A percentile compares a stretch with the other conserved stretches of the same genome.
These are phyloP conservation scores for Tolypocladium tropicale DNA, from an alignment of 2,329 filamentous ascomycete species.

Conservation along the genomic window DNA sequence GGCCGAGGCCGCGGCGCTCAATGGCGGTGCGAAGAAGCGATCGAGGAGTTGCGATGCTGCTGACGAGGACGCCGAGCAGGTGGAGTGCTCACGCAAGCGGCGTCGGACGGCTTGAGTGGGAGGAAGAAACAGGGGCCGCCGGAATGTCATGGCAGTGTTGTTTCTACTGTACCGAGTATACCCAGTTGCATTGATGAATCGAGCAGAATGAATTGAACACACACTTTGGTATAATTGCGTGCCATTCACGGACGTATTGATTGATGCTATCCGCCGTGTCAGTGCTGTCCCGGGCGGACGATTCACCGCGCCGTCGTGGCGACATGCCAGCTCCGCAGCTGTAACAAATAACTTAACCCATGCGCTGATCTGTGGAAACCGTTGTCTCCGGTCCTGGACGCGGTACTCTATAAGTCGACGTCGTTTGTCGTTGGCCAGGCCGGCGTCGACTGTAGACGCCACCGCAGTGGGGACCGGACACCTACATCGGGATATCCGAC, in stretches of 20 bases:
- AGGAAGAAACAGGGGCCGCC: too few relatives aligned
- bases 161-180: too few relatives aligned
- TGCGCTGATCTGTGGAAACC: too few relatives aligned
- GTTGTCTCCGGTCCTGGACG: too few relatives aligned
- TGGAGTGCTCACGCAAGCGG: too few relatives aligned
- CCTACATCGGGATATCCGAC: neutral
- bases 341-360: too few relatives aligned
- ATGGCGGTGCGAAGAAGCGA: neutral
- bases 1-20: neutral
- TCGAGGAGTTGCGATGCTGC: neutral
- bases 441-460: neutral
- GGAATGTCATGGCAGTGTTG: too few relatives aligned
- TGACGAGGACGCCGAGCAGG: neutral
- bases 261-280: neutral
- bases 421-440: too few relatives aligned
- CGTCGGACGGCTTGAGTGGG: neutral
- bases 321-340: neutral
- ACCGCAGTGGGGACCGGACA: neutral
- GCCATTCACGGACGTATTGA: neutral
- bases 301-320: neutral
- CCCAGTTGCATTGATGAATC: neutral
- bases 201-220: neutral
- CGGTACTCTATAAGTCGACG: too few relatives aligned
- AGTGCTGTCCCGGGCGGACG: neutral
- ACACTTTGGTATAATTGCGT: neutral